Percentiles rank a stretch among this genome's conserved stretches.
phyloP scores from a whole-genome alignment of 352 stramenopile species.

The Globisporangium megalacanthum region DNA sequence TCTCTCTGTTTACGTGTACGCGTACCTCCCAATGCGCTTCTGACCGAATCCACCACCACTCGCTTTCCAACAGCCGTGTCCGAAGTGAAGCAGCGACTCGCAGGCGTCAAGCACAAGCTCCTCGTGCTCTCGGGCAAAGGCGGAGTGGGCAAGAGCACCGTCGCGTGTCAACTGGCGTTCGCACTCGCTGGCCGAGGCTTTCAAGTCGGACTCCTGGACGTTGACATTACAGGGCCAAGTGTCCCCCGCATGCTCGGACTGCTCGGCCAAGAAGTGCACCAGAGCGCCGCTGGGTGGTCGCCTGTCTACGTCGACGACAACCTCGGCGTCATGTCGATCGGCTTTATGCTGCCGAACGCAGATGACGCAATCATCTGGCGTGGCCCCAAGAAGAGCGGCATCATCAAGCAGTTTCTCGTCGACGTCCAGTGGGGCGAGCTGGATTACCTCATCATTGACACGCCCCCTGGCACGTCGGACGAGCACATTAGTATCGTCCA shows the following conservation, averaged over 20 bases:
- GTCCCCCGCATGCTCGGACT: slow-evolving; percentile 97
- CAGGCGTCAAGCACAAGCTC: slow-evolving; percentile 93
- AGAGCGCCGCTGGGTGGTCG: slow-evolving; percentile 98
- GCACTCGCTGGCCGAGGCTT: slow-evolving; percentile 92
- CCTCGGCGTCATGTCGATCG: slow-evolving; percentile 99
- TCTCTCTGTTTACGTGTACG: slow-evolving; percentile 21
- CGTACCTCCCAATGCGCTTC: slow-evolving; percentile 7
- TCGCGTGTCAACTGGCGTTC: slow-evolving; percentile 98
- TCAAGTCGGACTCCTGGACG: slow-evolving; percentile 96
- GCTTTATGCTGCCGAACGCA: slow-evolving; percentile 97
- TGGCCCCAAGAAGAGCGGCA: slow-evolving; percentile 98
- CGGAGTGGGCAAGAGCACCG: slow-evolving; percentile 98
- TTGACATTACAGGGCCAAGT: slow-evolving; percentile 99
- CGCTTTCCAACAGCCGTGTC: slow-evolving; percentile 33
- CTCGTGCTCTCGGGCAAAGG: slow-evolving; percentile 99
- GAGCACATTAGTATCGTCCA: slow-evolving; percentile 99
- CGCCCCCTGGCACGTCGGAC: slow-evolving; percentile 98
- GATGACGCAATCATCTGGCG: slow-evolving; percentile 99
- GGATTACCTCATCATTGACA: slow-evolving; percentile 99
- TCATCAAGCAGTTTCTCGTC: slow-evolving; percentile 99
- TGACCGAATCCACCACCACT: slow-evolving; percentile 1
- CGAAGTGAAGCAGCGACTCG: slow-evolving; percentile 85
- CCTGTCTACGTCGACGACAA: slow-evolving; percentile 99
- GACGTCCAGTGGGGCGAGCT: slow-evolving; percentile 99
- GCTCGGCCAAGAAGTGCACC: slow-evolving; percentile 93